Base-by-base conservation (phyloP, 2,329 filamentous ascomycete genomes). In the Fusarium buharicum region DNA sequence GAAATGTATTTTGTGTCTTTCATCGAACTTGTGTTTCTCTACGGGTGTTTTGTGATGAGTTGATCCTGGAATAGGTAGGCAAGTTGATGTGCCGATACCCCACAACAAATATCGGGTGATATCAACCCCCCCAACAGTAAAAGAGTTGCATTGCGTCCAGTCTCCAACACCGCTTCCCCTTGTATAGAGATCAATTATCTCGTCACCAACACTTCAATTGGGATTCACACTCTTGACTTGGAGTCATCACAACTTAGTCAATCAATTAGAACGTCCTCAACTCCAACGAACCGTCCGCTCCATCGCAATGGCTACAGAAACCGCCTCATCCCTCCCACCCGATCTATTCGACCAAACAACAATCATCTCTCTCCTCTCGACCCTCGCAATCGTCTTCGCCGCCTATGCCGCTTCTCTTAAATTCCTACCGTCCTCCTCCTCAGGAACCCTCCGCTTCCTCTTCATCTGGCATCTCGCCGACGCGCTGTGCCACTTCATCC, bases 401-500 rank as follows among this genome's bases (percentile, higher is more conserved):
- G 84, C 84, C 50, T 85, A 85, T 72, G 65, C 64, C 20, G 69
- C 80, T 18, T 87, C 85, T 10, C 77, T 78, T 27, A 68, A 62
- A 44, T 76, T 78, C 18, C 78, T 86, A 18, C 74, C 88, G 4
- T 72, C 77, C 16, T 71, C 80, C 1, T 80, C 86, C 11, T 77
- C 84, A 1, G 73, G 78, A 33, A 84, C 87, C 47, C 82, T 83
- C 52, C 92, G 93, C 60, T 79, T 91, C 73, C 87, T 97, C 64
- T 97, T 97, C 83, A 85, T 96, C 78, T 97, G 94, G 94, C 93
- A 97, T 79, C 84, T 91, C 33, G 96, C 96, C 78, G 93, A 97
- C 76, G 92, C 92, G 28, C 84, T 97, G 38, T 94, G 93, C 71
- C 95, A 99, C 80, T 87, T 96, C 77, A 82, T 92, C 74, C 90